phyloP scores from a whole-genome alignment of 352 stramenopile species.

The Globisporangium abappressorium region DNA sequence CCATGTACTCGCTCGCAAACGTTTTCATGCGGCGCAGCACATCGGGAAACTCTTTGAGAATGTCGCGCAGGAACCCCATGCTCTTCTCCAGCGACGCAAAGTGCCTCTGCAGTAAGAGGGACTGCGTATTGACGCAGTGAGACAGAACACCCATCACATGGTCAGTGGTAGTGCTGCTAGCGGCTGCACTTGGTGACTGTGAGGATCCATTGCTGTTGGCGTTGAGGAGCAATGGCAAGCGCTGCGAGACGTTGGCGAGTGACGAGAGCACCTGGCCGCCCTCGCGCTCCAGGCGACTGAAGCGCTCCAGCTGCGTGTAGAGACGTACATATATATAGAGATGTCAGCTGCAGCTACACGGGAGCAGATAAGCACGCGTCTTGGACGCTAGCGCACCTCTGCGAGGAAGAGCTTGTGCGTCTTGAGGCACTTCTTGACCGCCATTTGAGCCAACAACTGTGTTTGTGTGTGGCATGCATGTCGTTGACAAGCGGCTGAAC shows the following conservation, averaged over 20 bases:
- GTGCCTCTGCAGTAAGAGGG: slow-evolving; percentile 55
- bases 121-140: slow-evolving; percentile 32
- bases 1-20: slow-evolving; percentile 32
- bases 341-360: not conserved
- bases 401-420: slow-evolving; percentile 62
- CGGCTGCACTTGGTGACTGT: not conserved
- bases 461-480: too few relatives aligned
- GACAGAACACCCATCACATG: slow-evolving; percentile 43
- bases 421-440: slow-evolving; percentile 61
- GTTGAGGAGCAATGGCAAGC: slow-evolving; percentile 41
- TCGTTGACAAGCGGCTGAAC: too few relatives aligned
- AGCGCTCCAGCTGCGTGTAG: slow-evolving; percentile 38
- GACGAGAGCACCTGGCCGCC: slow-evolving; percentile 64
- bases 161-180: not conserved
- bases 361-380: not conserved
- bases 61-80: slow-evolving; percentile 45
- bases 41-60: slow-evolving; percentile 49
- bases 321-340: not conserved
- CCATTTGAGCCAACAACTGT: slow-evolving; percentile 18
- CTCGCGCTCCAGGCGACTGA: slow-evolving; percentile 50
- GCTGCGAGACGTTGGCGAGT: slow-evolving; percentile 61
- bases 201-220: slow-evolving; percentile 2
- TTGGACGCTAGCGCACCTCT: slow-evolving; percentile 29
- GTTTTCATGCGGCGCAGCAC: slow-evolving; percentile 36
- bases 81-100: slow-evolving; percentile 73